Percentiles rank a stretch among this genome's conserved stretches.
Conservation (phyloP, 2,329 filamentous ascomycete species). For the Monosporascus ibericus region DNA sequence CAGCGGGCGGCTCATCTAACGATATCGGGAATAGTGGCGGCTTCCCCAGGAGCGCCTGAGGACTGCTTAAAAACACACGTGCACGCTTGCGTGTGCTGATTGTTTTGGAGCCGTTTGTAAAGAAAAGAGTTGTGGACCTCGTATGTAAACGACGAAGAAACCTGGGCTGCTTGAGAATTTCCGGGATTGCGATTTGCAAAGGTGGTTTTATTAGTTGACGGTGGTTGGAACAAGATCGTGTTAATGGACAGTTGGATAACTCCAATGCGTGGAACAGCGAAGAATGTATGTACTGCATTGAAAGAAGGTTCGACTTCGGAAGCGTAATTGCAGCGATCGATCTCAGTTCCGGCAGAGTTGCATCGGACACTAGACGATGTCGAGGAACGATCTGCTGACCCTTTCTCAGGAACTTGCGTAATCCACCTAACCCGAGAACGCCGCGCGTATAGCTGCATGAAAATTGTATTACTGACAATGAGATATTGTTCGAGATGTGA, state of each 20-base stretch:
- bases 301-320: background rate
- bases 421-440: background rate
- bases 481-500: background rate
- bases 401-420: background rate
- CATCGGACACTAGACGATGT: background rate
- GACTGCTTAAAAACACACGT: too few relatives aligned
- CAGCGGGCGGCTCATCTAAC: too few relatives aligned
- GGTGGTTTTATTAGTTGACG: background rate
- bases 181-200: background rate
- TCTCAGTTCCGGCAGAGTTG: background rate
- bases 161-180: background rate
- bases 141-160: background rate
- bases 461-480: too few relatives aligned
- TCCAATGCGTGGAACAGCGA: background rate
- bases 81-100: too few relatives aligned
- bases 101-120: background rate
- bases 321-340: background rate
- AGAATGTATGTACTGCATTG: background rate
- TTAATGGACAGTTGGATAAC: too few relatives aligned
- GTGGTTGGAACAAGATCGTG: background rate
- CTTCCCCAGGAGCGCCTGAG: too few relatives aligned
- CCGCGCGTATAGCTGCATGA: background rate
- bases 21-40: too few relatives aligned
- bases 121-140: background rate
- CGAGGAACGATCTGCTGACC: background rate